Percentiles rank a stretch among this genome's conserved stretches.
These are phyloP conservation scores for Acacia melanoxylon DNA, from an alignment of 306 rosid genomes.

Conservation along the genomic window DNA sequence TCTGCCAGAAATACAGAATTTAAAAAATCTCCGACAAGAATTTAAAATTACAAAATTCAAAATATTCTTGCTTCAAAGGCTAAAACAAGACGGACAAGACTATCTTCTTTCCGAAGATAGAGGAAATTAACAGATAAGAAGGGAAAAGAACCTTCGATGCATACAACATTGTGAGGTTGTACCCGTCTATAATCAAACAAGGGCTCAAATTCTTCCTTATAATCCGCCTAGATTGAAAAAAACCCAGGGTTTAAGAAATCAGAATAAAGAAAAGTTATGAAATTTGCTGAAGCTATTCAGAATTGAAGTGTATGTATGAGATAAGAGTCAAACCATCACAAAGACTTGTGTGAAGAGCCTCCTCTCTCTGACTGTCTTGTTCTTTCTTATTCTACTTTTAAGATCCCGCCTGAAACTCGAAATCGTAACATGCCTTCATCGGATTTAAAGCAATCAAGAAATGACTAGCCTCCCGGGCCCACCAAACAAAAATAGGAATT, in stretches of 20 bases:
- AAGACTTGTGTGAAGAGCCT: background rate
- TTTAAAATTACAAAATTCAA: background rate
- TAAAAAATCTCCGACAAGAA: background rate
- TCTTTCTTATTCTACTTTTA: too few species aligned
- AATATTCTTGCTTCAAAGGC: background rate
- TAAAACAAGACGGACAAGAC: background rate
- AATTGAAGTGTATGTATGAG: background rate
- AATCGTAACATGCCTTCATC: background rate
- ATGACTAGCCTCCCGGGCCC: too few species aligned
- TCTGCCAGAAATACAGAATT: slow-evolving; percentile 37
- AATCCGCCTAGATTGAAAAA: slow-evolving; percentile 1
- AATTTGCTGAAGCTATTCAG: background rate
- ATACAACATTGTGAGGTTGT: slow-evolving; percentile 50
- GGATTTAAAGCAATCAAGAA: background rate
- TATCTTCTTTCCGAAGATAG: background rate
- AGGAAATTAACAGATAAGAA: background rate
- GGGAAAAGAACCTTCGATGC: slow-evolving; percentile 58
- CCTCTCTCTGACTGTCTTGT: background rate
- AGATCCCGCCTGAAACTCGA: slow-evolving; percentile 1
- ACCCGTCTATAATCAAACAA: slow-evolving; percentile 86
- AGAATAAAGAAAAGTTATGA: background rate
- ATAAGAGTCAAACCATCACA: slow-evolving; percentile 31
- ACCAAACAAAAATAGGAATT: too few species aligned
- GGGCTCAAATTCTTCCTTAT: slow-evolving; percentile 62
- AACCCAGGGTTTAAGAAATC: background rate